These are phyloP conservation scores for Sclerotiophoma versabilis DNA, from an alignment of 2,329 filamentous ascomycete species.

Conservation along the genomic window DNA sequence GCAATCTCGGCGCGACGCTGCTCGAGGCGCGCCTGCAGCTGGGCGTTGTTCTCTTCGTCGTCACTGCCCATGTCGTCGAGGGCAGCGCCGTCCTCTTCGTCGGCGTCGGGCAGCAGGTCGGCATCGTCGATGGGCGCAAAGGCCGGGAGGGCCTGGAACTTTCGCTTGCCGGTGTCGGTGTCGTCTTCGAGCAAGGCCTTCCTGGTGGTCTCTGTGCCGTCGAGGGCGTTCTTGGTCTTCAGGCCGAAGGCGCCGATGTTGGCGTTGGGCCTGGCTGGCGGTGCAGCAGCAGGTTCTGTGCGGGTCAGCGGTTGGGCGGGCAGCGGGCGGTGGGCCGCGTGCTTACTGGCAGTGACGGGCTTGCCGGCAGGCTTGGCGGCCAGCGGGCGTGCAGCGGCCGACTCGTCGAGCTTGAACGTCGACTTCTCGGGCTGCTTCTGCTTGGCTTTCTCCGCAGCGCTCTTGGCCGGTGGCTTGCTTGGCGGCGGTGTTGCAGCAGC, in stretches of 20 bases:
- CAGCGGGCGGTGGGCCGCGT: too few relatives aligned
- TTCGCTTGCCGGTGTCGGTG: constrained; percentile 81
- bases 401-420: constrained; percentile 49
- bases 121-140: constrained; percentile 60
- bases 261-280: constrained; percentile 67
- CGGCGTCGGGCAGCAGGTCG: constrained; percentile 50
- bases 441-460: constrained; percentile 79
- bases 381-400: constrained; percentile 39
- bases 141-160: constrained; percentile 83
- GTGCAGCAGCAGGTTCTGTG: constrained; percentile 56
- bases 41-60: constrained; percentile 85
- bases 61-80: constrained; percentile 82
- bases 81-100: constrained; percentile 71
- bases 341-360: constrained; percentile 25
- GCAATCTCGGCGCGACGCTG: constrained; percentile 70
- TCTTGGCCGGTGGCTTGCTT: constrained; percentile 85
- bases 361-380: constrained; percentile 38
- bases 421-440: constrained; percentile 54
- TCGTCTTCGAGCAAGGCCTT: constrained; percentile 89
- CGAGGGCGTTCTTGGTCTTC: constrained; percentile 65
- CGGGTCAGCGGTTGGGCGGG: constrained; percentile 23
- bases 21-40: constrained; percentile 79
- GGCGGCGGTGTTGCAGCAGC: constrained; percentile 45
- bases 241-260: constrained; percentile 88
- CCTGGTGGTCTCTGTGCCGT: constrained; percentile 73